Evolutionary conservation across 2,329 filamentous ascomycete genomes (phyloP).

Genomic region (Aspergillus transmontanensis): DNA sequence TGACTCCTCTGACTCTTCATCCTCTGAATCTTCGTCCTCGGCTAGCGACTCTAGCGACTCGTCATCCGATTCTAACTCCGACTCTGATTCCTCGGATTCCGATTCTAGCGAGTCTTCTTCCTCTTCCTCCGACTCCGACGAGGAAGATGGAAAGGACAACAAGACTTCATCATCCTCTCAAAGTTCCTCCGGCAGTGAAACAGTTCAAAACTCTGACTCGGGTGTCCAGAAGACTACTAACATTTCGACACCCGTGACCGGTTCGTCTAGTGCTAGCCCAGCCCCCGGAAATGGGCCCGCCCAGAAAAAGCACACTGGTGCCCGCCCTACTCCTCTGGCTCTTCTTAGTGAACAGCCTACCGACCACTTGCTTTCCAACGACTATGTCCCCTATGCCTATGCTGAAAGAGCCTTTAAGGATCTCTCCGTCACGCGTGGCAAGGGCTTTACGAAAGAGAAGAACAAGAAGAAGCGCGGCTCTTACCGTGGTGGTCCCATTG

Average conservation of each 20-base stretch:
- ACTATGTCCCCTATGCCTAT: conserved; percentile 82
- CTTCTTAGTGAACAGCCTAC: conserved; percentile 68
- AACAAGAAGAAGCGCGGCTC: conserved; percentile 96
- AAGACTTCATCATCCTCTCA: conserved; percentile 22
- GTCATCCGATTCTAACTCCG: conserved; percentile 24
- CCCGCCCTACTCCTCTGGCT: conserved; percentile 74
- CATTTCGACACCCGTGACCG: conserved; percentile 32
- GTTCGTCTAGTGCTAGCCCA: conserved; percentile 57
- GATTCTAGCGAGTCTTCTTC: conserved; percentile 22
- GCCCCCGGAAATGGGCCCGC: conserved; percentile 30
- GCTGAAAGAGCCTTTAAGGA: conserved; percentile 86
- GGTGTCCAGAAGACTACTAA: conserved; percentile 25
- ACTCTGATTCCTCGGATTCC: conserved; percentile 19
- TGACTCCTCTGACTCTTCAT: conserved; percentile 19
- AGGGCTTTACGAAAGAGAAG: conserved; percentile 99
- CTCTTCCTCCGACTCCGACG: conserved; percentile 29
- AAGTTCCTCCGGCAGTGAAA: conserved; percentile 31
- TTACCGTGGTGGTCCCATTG: conserved; percentile 86
- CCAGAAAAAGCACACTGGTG: conserved; percentile 46
- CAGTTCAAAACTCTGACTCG: conserved; percentile 32
- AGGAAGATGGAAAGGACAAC: conserved; percentile 15
- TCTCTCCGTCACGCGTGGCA: conserved; percentile 86
- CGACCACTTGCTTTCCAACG: conserved; percentile 72
- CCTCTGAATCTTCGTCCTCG: conserved; percentile 44
- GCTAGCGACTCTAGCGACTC: conserved; percentile 10